Percentiles rank a stretch among this genome's conserved stretches.
phyloP scores from a whole-genome alignment of 1,139 yeast species.

The Saccharomycopsis hybrid region DNA sequence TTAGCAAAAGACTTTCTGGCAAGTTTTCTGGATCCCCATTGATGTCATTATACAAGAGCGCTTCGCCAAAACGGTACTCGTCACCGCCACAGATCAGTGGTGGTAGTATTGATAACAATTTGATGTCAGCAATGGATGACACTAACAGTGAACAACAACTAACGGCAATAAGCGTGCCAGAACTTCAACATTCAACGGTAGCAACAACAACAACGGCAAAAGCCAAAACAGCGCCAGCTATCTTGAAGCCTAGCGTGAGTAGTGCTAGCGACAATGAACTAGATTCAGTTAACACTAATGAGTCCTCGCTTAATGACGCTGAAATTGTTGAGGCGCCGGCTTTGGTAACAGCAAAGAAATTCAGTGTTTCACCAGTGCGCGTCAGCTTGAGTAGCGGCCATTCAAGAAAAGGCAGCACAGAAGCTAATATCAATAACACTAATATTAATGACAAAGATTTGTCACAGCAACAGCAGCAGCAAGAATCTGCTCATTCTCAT shows the following conservation, averaged over 20 bases:
- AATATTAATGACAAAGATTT: too few species aligned
- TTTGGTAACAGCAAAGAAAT: constrained; percentile 10
- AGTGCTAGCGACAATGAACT: too few species aligned
- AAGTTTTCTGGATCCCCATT: constrained; percentile 11
- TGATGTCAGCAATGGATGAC: not conserved
- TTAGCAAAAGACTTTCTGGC: constrained; percentile 16
- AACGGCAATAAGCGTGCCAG: constrained; percentile 12
- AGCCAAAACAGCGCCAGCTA: too few species aligned
- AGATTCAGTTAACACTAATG: too few species aligned
- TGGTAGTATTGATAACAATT: not conserved
- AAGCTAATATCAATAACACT: too few species aligned
- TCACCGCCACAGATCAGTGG: not conserved
- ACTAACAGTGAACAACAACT: not conserved
- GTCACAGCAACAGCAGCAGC: too few species aligned
- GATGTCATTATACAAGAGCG: constrained; percentile 7
- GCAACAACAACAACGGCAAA: not conserved
- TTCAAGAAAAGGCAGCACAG: too few species aligned
- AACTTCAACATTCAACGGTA: constrained; percentile 1
- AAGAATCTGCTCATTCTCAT: too few species aligned
- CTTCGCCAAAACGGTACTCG: constrained; percentile 4
- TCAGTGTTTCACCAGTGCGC: constrained; percentile 11
- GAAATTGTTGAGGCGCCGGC: constrained; percentile 8
- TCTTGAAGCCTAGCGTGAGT: too few species aligned
- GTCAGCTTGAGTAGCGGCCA: not conserved
- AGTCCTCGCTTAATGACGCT: not conserved